Base-by-base conservation (phyloP, 345 rosid species). In the Moringa oleifera region DNA sequence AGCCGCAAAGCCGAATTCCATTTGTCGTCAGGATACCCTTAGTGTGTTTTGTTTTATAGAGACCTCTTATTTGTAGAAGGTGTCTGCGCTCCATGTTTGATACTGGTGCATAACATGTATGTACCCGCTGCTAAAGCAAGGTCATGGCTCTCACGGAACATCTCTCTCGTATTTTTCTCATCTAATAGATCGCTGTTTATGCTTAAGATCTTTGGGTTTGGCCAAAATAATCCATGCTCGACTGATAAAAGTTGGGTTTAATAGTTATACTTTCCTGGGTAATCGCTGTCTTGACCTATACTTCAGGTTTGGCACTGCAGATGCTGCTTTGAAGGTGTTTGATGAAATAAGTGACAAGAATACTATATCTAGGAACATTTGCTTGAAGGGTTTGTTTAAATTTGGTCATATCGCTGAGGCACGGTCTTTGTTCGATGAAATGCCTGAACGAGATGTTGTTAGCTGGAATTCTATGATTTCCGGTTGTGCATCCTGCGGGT, bases 261-360 rank as follows among this genome's bases (percentile, higher is more conserved):
- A 68, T 65, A 51, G 65, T 55, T 73, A 58, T 47, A 86, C 91
- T 56, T 81, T 71, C 68, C 77, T 84, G 79, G 87, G 84, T 23
- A 91, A 88, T 61, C 90, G 85, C 0, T 88, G 81, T 67, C 73
- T 91, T 52, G 85, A 86, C 51, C 61, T 91, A 7, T 91, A 88
- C 73, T 77, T 77, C 19, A 66, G 70, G 46, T 58, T 79, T 54
- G 87, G 82, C 17, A 25, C 80, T 31, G 20, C 65, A 61, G 4
- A 58, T 64, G 84, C 81, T 70, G 81, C 72, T 51, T 62, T 74
- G 16, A 65, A 62, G 10, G 65, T 75, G 28, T 83, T 88, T 65
- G 79, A 69, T n/a, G 85, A 77, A 36, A 66, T 91, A 23, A 51
- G 66, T 11, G 24, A 31, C 16, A 86, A 73, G 68, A 88, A 86